These are phyloP conservation scores for Kurtzmaniella quercitrusa DNA, from an alignment of 1,139 yeast species.

Conservation along the genomic window DNA sequence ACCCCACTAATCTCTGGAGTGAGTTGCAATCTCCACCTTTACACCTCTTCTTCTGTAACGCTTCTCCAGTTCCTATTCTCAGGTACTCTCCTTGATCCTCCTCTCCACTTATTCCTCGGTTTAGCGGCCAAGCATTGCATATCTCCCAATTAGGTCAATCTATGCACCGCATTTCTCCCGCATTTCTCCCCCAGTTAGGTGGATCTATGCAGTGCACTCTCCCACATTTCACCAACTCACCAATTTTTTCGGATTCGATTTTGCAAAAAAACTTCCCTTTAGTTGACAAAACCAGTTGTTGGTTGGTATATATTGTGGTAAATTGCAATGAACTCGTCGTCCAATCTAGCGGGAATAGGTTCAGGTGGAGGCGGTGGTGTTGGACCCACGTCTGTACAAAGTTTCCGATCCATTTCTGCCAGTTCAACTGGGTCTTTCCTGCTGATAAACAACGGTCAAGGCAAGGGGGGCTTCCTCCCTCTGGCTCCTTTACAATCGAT, in stretches of 20 bases:
- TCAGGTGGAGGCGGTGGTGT: neutral
- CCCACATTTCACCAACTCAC: neutral
- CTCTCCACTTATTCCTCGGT: too few species aligned
- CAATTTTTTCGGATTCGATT: neutral
- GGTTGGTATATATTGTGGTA: too few species aligned
- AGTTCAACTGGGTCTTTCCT: conserved; percentile 27
- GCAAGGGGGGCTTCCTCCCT: conserved; percentile 23
- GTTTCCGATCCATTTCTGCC: conserved; percentile 37
- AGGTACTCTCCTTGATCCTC: too few species aligned
- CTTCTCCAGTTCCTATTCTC: too few species aligned
- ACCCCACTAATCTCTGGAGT: too few species aligned
- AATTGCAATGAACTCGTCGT: neutral
- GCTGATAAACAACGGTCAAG: conserved; percentile 8
- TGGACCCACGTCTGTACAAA: conserved; percentile 14
- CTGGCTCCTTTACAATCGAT: conserved; percentile 43
- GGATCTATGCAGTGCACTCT: too few species aligned
- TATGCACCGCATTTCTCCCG: neutral
- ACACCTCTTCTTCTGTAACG: too few species aligned
- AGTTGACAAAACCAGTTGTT: too few species aligned
- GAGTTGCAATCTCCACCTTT: too few species aligned
- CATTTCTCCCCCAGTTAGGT: neutral
- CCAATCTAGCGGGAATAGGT: neutral
- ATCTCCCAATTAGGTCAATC: too few species aligned
- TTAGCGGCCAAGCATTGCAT: too few species aligned
- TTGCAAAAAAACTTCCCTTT: neutral